Conservation (phyloP, 176 grass and related monocot genomes). For the Hordeum marinum region DNA sequence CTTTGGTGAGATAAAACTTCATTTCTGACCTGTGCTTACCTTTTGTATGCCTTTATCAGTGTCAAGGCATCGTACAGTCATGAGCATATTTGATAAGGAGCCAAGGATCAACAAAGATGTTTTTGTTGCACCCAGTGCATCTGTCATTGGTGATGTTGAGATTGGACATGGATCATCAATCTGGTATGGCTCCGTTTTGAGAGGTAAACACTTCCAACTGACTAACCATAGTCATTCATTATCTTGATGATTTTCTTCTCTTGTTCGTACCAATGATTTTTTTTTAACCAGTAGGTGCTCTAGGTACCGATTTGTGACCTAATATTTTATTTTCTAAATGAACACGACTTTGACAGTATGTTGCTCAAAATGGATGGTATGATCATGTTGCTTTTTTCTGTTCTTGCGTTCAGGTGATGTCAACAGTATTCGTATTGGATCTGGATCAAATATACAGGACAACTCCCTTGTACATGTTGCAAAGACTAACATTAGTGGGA, state of each 20-base stretch:
- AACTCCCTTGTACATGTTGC: constrained; percentile 92
- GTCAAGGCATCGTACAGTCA: constrained; percentile 85
- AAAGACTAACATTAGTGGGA: constrained; percentile 67
- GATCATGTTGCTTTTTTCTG: background rate
- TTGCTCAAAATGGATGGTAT: background rate
- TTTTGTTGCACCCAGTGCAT: constrained; percentile 87
- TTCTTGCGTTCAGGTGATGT: constrained; percentile 77
- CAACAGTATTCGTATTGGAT: constrained; percentile 87
- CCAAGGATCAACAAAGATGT: constrained; percentile 78
- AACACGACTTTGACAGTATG: background rate
- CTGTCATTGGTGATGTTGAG: constrained; percentile 90
- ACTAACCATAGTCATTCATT: background rate
- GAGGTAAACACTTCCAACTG: constrained; percentile 56
- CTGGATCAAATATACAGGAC: constrained; percentile 97
- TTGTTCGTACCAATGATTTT: background rate
- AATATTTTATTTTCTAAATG: background rate
- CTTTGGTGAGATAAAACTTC: background rate
- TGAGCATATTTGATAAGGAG: constrained; percentile 80
- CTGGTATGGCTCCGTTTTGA: constrained; percentile 94
- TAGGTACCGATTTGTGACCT: background rate
- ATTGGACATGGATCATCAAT: constrained; percentile 84
- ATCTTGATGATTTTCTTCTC: background rate
- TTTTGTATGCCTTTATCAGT: constrained; percentile 41
- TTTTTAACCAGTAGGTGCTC: background rate
- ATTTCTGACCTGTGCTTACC: background rate